phyloP scores from a whole-genome alignment of 2,329 filamentous ascomycete genomes.

The Pseudocercospora ulei region DNA sequence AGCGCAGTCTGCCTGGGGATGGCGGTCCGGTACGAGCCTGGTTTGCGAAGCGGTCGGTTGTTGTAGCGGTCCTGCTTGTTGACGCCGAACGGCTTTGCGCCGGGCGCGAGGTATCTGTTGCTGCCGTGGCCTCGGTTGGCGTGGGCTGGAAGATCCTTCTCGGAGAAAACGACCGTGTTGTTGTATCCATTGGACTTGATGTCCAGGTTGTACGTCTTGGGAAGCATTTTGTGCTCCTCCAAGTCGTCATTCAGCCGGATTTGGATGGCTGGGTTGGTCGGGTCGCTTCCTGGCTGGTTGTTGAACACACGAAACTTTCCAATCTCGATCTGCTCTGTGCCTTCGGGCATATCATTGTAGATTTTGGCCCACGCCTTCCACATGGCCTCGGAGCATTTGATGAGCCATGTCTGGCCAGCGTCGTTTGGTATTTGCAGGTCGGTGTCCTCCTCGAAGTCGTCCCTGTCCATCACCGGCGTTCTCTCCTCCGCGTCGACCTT shows the following conservation, averaged over 20 bases:
- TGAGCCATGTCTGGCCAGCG: constrained; percentile 48
- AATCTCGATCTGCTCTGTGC: constrained; percentile 53
- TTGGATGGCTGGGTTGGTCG: constrained; percentile 46
- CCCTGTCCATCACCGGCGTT: constrained; percentile 26
- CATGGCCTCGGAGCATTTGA: constrained; percentile 67
- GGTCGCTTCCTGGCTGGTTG: constrained; percentile 19
- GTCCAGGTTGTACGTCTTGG: constrained; percentile 78
- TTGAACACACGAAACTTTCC: constrained; percentile 52
- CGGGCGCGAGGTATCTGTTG: constrained; percentile 17
- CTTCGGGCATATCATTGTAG: constrained; percentile 55
- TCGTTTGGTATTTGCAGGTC: constrained; percentile 28
- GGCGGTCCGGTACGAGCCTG: constrained; percentile 28
- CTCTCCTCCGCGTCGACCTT: constrained; percentile 19
- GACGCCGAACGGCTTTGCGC: constrained; percentile 21
- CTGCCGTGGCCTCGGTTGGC: constrained; percentile 14
- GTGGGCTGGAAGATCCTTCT: constrained; percentile 73
- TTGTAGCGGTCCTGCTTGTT: constrained; percentile 22
- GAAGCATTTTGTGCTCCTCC: constrained; percentile 61
- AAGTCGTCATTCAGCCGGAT: constrained; percentile 56
- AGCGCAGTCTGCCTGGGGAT: constrained; percentile 65
- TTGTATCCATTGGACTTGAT: constrained; percentile 57
- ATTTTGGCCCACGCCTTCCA: constrained; percentile 70
- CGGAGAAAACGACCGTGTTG: constrained; percentile 87
- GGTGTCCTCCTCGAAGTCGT: constrained; percentile 32
- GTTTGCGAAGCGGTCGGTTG: constrained; percentile 20